Percentiles rank a stretch among this genome's conserved stretches.
Conservation (phyloP, 1,284 basidiomycete species). For the Ustilago lituana region DNA sequence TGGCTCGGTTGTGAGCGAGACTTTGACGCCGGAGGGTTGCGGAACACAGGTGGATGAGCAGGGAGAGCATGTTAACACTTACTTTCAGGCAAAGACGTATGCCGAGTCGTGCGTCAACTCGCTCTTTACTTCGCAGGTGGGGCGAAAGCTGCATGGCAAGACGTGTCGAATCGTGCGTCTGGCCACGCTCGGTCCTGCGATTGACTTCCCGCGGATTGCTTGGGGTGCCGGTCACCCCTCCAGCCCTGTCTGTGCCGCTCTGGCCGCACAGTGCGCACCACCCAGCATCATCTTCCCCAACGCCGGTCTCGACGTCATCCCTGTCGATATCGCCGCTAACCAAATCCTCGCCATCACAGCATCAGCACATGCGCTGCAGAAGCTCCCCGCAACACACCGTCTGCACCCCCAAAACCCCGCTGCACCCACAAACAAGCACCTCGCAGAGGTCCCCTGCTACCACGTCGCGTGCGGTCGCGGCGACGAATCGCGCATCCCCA, state of each 20-base stretch:
- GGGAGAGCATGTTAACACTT: slow-evolving; percentile 45
- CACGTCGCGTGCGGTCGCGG: slow-evolving; percentile 45
- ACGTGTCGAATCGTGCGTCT: slow-evolving; percentile 43
- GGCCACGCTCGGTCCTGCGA: slow-evolving; percentile 41
- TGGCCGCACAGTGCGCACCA: slow-evolving; percentile 29
- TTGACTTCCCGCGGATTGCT: slow-evolving; percentile 41
- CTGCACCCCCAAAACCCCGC: slow-evolving; percentile 45
- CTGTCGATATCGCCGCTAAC: slow-evolving; percentile 46
- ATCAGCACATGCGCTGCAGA: slow-evolving; percentile 37
- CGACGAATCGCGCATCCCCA: slow-evolving; percentile 28
- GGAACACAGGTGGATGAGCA: slow-evolving; percentile 37
- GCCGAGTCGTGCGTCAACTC: slow-evolving; percentile 47
- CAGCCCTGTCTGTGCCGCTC: slow-evolving; percentile 45
- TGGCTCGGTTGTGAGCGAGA: slow-evolving; percentile 44
- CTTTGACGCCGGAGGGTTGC: slow-evolving; percentile 32
- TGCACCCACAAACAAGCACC: slow-evolving; percentile 28
- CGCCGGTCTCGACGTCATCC: slow-evolving; percentile 45
- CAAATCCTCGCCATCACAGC: slow-evolving; percentile 48
- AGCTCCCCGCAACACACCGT: slow-evolving; percentile 36
- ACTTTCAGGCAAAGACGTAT: slow-evolving; percentile 51
- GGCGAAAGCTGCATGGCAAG: slow-evolving; percentile 46
- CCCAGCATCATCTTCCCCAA: slow-evolving; percentile 31
- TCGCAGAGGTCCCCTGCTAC: slow-evolving; percentile 45
- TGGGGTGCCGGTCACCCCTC: slow-evolving; percentile 50
- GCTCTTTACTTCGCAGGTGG: slow-evolving; percentile 43